phyloP scores from a whole-genome alignment of 148 eudicot genomes.

The Polygonum aviculare region DNA sequence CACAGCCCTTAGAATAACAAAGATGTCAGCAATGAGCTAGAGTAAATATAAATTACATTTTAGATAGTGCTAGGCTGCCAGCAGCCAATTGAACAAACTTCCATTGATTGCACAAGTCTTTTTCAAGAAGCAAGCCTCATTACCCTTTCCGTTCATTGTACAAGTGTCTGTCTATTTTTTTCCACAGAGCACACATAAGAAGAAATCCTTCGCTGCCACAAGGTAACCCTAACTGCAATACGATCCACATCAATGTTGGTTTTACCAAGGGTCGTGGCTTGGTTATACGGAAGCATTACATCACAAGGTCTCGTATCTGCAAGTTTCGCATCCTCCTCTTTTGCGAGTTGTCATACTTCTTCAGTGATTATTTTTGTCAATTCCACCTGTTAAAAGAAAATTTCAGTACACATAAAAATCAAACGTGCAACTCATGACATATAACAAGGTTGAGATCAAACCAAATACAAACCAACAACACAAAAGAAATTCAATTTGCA shows the following conservation, averaged over 20 bases:
- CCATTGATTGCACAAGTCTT: not conserved
- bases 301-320: slow-evolving; percentile 53
- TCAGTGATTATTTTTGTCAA: slow-evolving; percentile 89
- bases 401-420: not conserved
- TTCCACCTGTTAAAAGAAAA: slow-evolving; percentile 37
- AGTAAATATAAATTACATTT: not conserved
- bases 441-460: not conserved
- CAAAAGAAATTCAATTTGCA: too few species aligned
- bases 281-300: slow-evolving; percentile 87
- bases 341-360: slow-evolving; percentile 78
- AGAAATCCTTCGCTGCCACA: slow-evolving; percentile 98
- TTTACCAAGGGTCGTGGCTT: slow-evolving; percentile 96
- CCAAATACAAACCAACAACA: not conserved
- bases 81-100: not conserved
- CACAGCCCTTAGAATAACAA: slow-evolving; percentile 59
- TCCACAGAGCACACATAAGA: slow-evolving; percentile 98
- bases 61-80: not conserved
- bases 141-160: slow-evolving; percentile 95
- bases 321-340: slow-evolving; percentile 74
- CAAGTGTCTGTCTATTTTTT: slow-evolving; percentile 86
- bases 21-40: not conserved
- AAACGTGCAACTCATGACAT: not conserved
- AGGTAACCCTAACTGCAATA: slow-evolving; percentile 95
- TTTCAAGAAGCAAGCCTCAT: slow-evolving; percentile 6
- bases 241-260: slow-evolving; percentile 87